Conservation (phyloP, 2,329 filamentous ascomycete genomes). For the Cadophora malorum region DNA sequence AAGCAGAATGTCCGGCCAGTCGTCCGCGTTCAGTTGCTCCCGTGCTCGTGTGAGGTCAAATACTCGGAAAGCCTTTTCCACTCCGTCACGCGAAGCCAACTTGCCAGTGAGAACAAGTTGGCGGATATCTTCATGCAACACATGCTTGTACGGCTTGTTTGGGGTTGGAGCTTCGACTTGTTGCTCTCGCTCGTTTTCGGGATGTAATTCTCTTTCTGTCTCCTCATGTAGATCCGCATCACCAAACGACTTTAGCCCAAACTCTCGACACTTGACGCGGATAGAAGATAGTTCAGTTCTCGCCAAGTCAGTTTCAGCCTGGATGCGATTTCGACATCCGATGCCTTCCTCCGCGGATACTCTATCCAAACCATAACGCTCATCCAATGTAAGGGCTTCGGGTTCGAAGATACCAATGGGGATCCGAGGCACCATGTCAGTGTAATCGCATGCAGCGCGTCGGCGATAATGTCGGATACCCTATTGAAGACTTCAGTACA, state of each 20-base stretch:
- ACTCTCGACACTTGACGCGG: slow-evolving; percentile 47
- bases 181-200: slow-evolving; percentile 67
- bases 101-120: slow-evolving; percentile 50
- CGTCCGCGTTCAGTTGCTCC: slow-evolving; percentile 40
- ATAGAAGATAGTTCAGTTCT: slow-evolving; percentile 31
- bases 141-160: slow-evolving; percentile 50
- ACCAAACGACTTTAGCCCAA: slow-evolving; percentile 44
- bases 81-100: neutral
- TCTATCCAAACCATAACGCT: slow-evolving; percentile 53
- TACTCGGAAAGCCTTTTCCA: slow-evolving; percentile 42
- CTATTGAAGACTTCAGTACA: neutral
- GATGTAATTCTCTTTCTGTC: slow-evolving; percentile 71
- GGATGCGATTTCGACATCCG: slow-evolving; percentile 15
- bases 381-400: slow-evolving; percentile 58
- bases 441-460: slow-evolving; percentile 23
- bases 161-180: slow-evolving; percentile 57
- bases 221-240: slow-evolving; percentile 62
- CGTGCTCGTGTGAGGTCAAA: slow-evolving; percentile 44
- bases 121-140: slow-evolving; percentile 51
- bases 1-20: slow-evolving; percentile 51
- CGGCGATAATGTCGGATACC: slow-evolving; percentile 56
- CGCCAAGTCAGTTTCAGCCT: slow-evolving; percentile 18
- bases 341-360: slow-evolving; percentile 3
- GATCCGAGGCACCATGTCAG: slow-evolving; percentile 17
- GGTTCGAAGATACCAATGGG: slow-evolving; percentile 54